These are phyloP conservation scores for Pseudogymnoascus sp. DNA, from an alignment of 2,329 filamentous ascomycete species.

Conservation along the genomic window DNA sequence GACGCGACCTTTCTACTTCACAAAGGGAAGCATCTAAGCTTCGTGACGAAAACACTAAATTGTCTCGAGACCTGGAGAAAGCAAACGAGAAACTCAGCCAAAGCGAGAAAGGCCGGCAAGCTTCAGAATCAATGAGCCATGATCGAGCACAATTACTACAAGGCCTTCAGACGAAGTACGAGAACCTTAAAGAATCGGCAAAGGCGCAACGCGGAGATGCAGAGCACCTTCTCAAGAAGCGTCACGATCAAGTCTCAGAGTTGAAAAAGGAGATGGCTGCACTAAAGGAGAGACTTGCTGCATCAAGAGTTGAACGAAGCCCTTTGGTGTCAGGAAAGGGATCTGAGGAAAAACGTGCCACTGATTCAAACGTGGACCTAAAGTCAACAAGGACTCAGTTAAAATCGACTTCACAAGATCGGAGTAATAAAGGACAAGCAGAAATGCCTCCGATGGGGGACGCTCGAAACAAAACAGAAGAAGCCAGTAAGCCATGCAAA, in stretches of 20 bases:
- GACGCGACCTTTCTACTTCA: constrained; percentile 41
- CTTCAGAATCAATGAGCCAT: constrained; percentile 37
- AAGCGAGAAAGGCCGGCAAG: constrained; percentile 34
- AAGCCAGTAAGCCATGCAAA: not conserved
- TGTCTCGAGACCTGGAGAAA: constrained; percentile 24
- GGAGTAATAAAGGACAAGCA: not conserved
- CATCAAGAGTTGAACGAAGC: not conserved
- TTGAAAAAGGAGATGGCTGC: constrained; percentile 47
- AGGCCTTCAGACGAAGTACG: constrained; percentile 45
- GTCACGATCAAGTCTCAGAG: constrained; percentile 49
- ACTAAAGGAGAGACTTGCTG: constrained; percentile 31
- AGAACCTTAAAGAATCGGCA: constrained; percentile 46
- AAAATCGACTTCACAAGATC: not conserved
- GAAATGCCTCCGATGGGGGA: not conserved
- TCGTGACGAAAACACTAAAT: constrained; percentile 25
- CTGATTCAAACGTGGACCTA: not conserved
- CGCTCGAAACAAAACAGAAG: not conserved
- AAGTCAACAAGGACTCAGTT: not conserved
- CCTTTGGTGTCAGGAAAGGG: not conserved
- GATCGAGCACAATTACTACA: constrained; percentile 43
- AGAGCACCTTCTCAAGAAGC: constrained; percentile 47
- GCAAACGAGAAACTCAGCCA: constrained; percentile 28
- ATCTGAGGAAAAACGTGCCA: not conserved
- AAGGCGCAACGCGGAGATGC: constrained; percentile 49
- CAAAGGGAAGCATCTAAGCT: constrained; percentile 30